Conservation (phyloP, 441 rosid species). For the Metrosideros polymorpha region DNA sequence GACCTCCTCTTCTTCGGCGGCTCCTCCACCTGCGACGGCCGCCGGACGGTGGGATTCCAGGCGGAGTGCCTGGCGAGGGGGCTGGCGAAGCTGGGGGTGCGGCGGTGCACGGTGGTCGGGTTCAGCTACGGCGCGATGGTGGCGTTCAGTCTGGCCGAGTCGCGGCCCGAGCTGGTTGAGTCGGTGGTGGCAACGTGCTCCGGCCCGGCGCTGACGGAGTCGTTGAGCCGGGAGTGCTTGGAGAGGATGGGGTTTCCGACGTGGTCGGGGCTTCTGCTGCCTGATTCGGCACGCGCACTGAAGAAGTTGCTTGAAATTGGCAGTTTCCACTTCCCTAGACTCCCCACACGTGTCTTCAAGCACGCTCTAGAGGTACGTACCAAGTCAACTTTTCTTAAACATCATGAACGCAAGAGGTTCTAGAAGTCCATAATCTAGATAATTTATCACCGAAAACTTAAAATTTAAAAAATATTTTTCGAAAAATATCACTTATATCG, state of each 20-base stretch:
- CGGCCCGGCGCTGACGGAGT: constrained; percentile 19
- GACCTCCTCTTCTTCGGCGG: constrained; percentile 34
- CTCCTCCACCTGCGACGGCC: constrained; percentile 13
- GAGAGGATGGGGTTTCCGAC: constrained; percentile 14
- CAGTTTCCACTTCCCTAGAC: constrained; percentile 5
- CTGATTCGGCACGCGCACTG: constrained; percentile 8
- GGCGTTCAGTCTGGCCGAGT: constrained; percentile 31
- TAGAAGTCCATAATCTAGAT: not conserved
- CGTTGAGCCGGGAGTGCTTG: not conserved
- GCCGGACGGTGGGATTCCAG: constrained; percentile 27
- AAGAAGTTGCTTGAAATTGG: constrained; percentile 1
- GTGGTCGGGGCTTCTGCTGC: constrained; percentile 25
- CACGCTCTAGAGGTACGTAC: constrained; percentile 12
- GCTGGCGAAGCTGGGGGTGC: constrained; percentile 26
- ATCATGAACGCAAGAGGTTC: not conserved
- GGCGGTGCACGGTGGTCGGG: constrained; percentile 23
- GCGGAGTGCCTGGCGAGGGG: constrained; percentile 27
- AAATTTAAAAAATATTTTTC: too few relatives aligned
- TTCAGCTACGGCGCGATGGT: constrained; percentile 31
- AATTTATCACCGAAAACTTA: too few relatives aligned
- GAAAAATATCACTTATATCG: too few relatives aligned
- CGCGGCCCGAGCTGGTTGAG: constrained; percentile 23
- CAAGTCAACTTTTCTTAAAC: not conserved
- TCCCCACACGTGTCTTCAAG: constrained; percentile 15
- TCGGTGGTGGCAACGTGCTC: constrained; percentile 20